These are phyloP conservation scores for Xerocomus nothofagi DNA, from an alignment of 1,284 basidiomycete species.

Conservation along the genomic window DNA sequence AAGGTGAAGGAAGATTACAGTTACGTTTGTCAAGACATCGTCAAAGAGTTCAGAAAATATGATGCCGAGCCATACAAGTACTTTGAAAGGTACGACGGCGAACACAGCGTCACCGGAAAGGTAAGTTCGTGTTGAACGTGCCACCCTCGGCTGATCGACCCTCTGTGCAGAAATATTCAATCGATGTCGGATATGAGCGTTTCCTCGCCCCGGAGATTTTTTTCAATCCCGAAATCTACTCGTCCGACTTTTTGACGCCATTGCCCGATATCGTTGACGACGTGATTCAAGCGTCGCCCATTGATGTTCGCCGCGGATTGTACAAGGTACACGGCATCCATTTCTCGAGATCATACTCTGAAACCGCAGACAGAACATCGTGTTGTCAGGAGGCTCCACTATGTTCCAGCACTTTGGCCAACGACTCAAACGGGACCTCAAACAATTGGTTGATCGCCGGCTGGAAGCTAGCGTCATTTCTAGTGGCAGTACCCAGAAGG, in stretches of 20 bases:
- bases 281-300: constrained; percentile 95
- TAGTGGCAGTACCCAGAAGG: constrained; percentile 78
- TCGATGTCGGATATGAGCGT: constrained; percentile 98
- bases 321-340: constrained; percentile 71
- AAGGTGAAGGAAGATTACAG: constrained; percentile 99
- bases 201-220: constrained; percentile 99
- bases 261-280: constrained; percentile 96
- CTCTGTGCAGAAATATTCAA: constrained; percentile 69
- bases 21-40: constrained; percentile 99
- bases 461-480: constrained; percentile 77
- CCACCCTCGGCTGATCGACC: neutral
- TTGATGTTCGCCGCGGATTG: constrained; percentile 90
- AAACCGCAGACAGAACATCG: constrained; percentile 70
- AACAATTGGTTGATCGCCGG: constrained; percentile 90
- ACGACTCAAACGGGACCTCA: constrained; percentile 92
- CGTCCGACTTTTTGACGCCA: constrained; percentile 97
- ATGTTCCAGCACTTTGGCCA: constrained; percentile 99
- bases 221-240: constrained; percentile 99
- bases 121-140: constrained; percentile 44
- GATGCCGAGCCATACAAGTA: constrained; percentile 96
- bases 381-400: constrained; percentile 92
- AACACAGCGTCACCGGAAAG: constrained; percentile 89
- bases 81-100: constrained; percentile 93
- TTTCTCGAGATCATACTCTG: neutral
- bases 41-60: constrained; percentile 98